Percentiles rank a stretch among this genome's conserved stretches.
phyloP scores from a whole-genome alignment of 75 land plant species.

The Pinus taeda region DNA sequence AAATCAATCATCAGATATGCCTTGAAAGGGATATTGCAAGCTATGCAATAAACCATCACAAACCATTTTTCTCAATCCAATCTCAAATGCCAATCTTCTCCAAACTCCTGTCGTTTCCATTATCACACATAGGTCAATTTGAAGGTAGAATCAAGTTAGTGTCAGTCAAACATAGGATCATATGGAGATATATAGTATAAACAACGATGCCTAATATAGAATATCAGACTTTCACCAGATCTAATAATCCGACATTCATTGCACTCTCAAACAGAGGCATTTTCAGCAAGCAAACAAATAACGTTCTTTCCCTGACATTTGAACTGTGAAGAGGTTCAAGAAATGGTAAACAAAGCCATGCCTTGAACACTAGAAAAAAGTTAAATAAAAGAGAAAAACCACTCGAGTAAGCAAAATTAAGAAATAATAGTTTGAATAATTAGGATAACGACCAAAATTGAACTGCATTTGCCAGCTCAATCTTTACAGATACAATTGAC shows the following conservation, averaged over 20 bases:
- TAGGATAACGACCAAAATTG: background rate
- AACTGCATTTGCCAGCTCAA: background rate
- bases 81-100: background rate
- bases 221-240: background rate
- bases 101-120: background rate
- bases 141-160: background rate
- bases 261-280: background rate
- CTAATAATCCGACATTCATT: background rate
- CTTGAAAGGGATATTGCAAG: too few species aligned
- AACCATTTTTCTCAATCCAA: too few species aligned
- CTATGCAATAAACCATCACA: too few species aligned
- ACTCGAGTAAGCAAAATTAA: background rate
- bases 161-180: background rate
- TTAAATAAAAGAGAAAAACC: background rate
- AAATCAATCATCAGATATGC: too few species aligned
- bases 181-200: background rate
- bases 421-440: background rate
- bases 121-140: background rate
- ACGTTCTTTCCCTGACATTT: background rate
- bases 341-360: background rate
- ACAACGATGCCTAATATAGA: background rate
- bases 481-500: conserved; percentile 2
- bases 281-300: background rate
- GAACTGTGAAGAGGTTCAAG: background rate
- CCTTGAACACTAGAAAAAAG: too few species aligned